Evolutionary conservation across 139 green algal genomes (phyloP).

Genomic region (Micractinium conductrix): DNA sequence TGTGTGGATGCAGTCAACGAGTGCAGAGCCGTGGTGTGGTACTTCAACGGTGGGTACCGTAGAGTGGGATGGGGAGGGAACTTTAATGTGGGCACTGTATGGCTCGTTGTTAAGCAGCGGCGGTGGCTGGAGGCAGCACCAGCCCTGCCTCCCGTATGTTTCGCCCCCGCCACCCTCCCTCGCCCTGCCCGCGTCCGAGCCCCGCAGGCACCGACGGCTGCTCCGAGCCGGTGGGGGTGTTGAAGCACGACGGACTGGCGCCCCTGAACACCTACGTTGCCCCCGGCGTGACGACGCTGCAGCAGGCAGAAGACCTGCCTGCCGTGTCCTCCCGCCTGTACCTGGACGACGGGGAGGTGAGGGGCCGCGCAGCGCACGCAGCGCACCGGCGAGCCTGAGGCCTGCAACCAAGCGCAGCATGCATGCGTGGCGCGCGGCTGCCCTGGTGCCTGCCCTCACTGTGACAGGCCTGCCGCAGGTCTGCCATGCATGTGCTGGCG

Average conservation of each 20-base stretch:
- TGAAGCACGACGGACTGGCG: neutral
- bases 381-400: neutral
- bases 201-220: constrained; percentile 10
- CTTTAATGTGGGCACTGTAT: too few relatives aligned
- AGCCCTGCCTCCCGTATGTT: neutral
- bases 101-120: too few relatives aligned
- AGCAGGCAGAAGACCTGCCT: neutral
- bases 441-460: too few relatives aligned
- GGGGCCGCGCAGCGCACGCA: neutral
- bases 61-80: neutral
- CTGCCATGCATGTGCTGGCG: too few relatives aligned
- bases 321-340: constrained; percentile 2
- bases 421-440: too few relatives aligned
- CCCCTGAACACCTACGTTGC: neutral
- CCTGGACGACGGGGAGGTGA: neutral
- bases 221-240: neutral
- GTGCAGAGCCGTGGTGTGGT: neutral
- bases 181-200: too few relatives aligned
- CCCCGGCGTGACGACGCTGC: neutral
- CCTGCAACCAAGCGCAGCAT: too few relatives aligned
- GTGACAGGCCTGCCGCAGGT: too few relatives aligned
- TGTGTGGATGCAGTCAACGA: neutral
- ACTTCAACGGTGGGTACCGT: neutral
- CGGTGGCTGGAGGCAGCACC: too few relatives aligned
- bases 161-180: too few relatives aligned